Evolutionary conservation across 345 rosid genomes (phyloP), one percentile per base, ranked within the genome.

Genomic region (Linum usitatissimum): DNA sequence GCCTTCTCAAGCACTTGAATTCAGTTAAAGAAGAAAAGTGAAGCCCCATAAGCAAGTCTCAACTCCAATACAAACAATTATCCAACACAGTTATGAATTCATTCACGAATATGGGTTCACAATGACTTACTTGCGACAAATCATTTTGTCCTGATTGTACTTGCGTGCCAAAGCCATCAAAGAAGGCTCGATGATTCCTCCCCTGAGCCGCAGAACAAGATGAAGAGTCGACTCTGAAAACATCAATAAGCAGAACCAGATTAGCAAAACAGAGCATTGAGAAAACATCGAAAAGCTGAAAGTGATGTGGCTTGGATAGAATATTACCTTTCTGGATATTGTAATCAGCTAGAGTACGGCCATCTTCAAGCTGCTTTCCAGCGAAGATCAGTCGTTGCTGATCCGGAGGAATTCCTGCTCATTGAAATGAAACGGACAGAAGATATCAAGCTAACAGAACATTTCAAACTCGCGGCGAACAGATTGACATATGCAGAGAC

Each of bases 151-250:
- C 6, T 62, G 67, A 19, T 63, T 62, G 56, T 61, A 68, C 10
- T 68, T 68, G 23, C 67, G 53, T 45, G 67, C 72, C 72, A 69
- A 62, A 45, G 63, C 72, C 67, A 63, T 57, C 21, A 69, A 49
- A 55, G 72, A 63, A 17, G 72, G 72, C 63, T 69, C 67, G 9
- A 63, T 57, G 18, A 62, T 68, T 6, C 72, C 72, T 18, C 72
- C 72, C 57, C 67, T 57, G 21, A 63, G 67, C 72, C 72, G 63
- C 38, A 69, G 36, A 3, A 63, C 67, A 7, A 69, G 63, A 57
- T 69, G 72, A 18, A 69, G 67, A 0, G 72, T 69, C 6, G 72
- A 69, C 49, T 69, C 72, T 69, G 54, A 59, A 23, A 23, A 3
- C 28, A 66, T 2, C 36, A 45, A 40, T 23, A 23, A 30, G 9